phyloP scores from a whole-genome alignment of 768 basidiomycete genomes.

The Boletus subcaerulescens region DNA sequence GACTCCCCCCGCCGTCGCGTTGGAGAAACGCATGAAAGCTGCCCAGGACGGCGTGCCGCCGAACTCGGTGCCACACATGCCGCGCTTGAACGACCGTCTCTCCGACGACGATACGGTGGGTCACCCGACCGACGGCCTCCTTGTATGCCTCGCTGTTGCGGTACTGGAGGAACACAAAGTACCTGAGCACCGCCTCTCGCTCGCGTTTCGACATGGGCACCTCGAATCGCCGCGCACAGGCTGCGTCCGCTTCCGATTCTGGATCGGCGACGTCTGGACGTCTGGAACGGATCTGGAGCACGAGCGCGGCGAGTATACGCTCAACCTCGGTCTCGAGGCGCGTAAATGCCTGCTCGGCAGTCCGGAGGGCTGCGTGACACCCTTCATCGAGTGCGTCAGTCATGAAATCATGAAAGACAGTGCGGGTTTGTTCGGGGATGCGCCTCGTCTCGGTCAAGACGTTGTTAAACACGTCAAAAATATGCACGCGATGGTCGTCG shows the following conservation, averaged over 20 bases:
- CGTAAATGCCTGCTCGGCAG: slow-evolving; percentile 44
- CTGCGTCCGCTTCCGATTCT: neutral
- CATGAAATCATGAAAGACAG: slow-evolving; percentile 46
- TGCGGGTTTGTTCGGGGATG: slow-evolving; percentile 30
- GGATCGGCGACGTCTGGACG: neutral
- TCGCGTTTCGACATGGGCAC: slow-evolving; percentile 20
- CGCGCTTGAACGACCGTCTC: slow-evolving; percentile 16
- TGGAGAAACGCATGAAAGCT: slow-evolving; percentile 30
- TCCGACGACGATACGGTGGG: slow-evolving; percentile 23
- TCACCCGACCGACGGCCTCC: slow-evolving; percentile 33
- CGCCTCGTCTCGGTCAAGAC: slow-evolving; percentile 44
- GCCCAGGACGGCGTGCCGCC: slow-evolving; percentile 26
- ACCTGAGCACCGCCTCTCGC: slow-evolving; percentile 44
- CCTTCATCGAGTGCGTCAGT: slow-evolving; percentile 32
- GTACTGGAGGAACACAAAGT: slow-evolving; percentile 56
- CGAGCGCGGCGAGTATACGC: slow-evolving; percentile 35
- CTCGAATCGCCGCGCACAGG: slow-evolving; percentile 14
- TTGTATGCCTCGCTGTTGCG: slow-evolving; percentile 50
- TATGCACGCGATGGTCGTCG: slow-evolving; percentile 43
- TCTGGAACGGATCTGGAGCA: slow-evolving; percentile 30
- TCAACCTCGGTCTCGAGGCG: slow-evolving; percentile 44
- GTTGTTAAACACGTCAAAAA: slow-evolving; percentile 53
- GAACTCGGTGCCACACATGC: slow-evolving; percentile 28
- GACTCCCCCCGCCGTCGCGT: neutral
- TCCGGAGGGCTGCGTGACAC: slow-evolving; percentile 35